phyloP scores from a whole-genome alignment of 139 green algal genomes.

The Picochlorum sp. region DNA sequence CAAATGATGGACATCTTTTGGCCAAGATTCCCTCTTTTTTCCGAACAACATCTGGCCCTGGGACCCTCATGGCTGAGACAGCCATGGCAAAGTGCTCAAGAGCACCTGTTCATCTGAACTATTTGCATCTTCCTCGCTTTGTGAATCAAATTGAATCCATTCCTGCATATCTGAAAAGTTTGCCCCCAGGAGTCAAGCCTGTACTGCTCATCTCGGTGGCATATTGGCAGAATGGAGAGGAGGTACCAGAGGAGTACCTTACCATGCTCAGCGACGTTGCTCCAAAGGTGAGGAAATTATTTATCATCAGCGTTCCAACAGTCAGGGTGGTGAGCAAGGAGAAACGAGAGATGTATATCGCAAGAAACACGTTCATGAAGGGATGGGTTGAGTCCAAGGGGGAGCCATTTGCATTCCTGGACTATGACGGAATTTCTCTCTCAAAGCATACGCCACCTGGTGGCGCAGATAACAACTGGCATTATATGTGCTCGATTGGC shows the following conservation, averaged over 20 bases:
- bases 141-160: conserved; percentile 9
- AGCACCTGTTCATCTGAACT: conserved; percentile 7
- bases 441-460: conserved; percentile 1
- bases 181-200: conserved; percentile 1
- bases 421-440: conserved; percentile 4
- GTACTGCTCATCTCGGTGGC: conserved; percentile 4
- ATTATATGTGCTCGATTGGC: conserved; percentile 17
- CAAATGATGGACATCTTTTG: conserved; percentile 4
- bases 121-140: conserved; percentile 12
- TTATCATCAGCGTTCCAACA: conserved; percentile 9
- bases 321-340: background rate
- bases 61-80: background rate
- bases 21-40: conserved; percentile 17
- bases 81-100: background rate
- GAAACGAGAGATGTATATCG: background rate
- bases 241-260: background rate
- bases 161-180: conserved; percentile 5
- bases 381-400: conserved; percentile 7
- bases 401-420: conserved; percentile 10
- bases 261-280: background rate
- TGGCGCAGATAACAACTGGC: conserved; percentile 10
- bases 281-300: background rate
- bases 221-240: conserved; percentile 2
- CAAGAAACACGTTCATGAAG: conserved; percentile 8
- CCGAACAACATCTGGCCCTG: conserved; percentile 3